phyloP scores from a whole-genome alignment of 495 filamentous ascomycete genomes.

The Xylaria bambusicola region DNA sequence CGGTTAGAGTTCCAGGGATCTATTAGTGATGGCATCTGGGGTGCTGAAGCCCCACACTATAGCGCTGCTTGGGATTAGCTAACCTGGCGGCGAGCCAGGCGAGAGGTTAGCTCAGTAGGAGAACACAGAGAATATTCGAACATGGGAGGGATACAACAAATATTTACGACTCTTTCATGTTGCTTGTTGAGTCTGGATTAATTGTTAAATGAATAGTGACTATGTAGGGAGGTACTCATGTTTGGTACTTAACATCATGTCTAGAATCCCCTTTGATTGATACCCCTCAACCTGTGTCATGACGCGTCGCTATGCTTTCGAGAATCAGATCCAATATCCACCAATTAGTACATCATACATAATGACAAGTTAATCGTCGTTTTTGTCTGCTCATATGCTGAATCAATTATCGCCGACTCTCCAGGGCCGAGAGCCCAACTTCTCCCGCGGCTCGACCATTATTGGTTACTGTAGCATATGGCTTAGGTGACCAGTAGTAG shows the following conservation, averaged over 20 bases:
- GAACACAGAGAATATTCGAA: too few relatives aligned
- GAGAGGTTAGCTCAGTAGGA: too few relatives aligned
- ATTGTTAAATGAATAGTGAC: not conserved
- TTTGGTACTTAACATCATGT: too few relatives aligned
- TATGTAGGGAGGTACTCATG: too few relatives aligned
- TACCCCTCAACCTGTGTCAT: slow-evolving; percentile 7
- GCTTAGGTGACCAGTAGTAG: not conserved
- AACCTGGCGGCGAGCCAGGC: too few relatives aligned
- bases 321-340: not conserved
- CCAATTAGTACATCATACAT: not conserved
- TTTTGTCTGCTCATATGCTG: not conserved
- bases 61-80: too few relatives aligned
- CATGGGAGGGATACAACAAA: too few relatives aligned
- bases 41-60: too few relatives aligned
- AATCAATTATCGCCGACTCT: not conserved
- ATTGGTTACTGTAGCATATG: not conserved
- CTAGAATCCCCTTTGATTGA: not conserved
- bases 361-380: not conserved
- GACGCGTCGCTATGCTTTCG: slow-evolving; percentile 17
- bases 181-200: not conserved
- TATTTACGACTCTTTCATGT: too few relatives aligned
- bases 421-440: not conserved
- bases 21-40: too few relatives aligned
- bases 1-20: too few relatives aligned
- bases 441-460: not conserved